Base-by-base conservation (phyloP, 1,284 basidiomycete species). In the Sanguinoderma infundibulare region DNA sequence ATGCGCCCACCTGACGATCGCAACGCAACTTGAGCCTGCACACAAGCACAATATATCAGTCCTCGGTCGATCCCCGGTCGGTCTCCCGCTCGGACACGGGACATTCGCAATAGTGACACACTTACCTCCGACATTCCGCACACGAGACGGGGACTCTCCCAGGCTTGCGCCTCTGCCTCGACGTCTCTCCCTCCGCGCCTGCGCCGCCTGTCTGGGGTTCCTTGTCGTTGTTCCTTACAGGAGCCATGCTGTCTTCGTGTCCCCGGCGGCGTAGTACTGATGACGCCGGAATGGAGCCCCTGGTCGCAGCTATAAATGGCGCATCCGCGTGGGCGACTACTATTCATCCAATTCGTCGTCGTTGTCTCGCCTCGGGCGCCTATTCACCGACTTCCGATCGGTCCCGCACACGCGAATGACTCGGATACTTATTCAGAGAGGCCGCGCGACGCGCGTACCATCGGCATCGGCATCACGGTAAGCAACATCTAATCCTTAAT, bases 1-100 rank as follows among this genome's bases (percentile, higher is more conserved):
- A 54, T 54, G 38, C 22, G 49, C 67, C 40, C 32, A 87, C 89
- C 74, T 86, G 86, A 67, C 86, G 83, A 72, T 91, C 89, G 69
- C 90, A 92, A 46, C 84, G 81, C 60, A 92, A 77, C 73, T 92
- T 92, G 57, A 92, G 78, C 58, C 90, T 85, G 58, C 3, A 26
- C 8, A 15, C 24, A 46, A 24, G 10, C 46, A 30, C 44, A 38
- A 26, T 38, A 28, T 36, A 36, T 32, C 49, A 55, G n/a, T n/a
- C n/a, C n/a, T n/a, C n/a, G n/a, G n/a, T 42, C 34, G 52, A 39
- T 50, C 52, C 26, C 30, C 57, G 46, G 26, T 59, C 49, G 34
- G 53, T 39, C 42, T 32, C 15, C 46, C 55, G 54, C 52, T 50
- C 57, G 61, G 53, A 57, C 53, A n/a, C n/a, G n/a, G 44, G 51